Base-by-base conservation (phyloP, 768 basidiomycete genomes). In the Kwoniella mangroviensis region DNA sequence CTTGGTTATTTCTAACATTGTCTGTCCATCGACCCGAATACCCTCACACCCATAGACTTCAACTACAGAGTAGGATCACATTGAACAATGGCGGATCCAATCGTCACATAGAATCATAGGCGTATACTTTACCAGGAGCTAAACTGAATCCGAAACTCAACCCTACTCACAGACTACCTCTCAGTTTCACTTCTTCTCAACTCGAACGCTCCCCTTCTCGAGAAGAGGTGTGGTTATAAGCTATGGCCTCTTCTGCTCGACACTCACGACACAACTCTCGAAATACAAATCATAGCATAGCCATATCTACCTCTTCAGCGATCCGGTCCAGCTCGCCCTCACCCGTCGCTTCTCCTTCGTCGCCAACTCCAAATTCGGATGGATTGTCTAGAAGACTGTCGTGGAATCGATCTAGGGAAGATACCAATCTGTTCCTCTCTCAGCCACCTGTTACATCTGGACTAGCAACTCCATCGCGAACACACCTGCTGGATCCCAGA, bases 291-390 rank as follows among this genome's bases (percentile, higher is more conserved):
- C 28, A 49, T 4, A 72, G 65, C n/a, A 65, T 67, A 41, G 73
- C 70, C 60, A 69, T 71, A 5, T 71, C 71, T 10, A 72, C 69
- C 11, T 75, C 71, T 6, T 57, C 64, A 6, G 64, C 51, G 57
- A 60, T 69, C 12, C 67, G 69, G 11, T 65, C 65, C 12, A 57
- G 64, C 9, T 72, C 70, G 1, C 69, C 78, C 63, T 75, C 74
- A 3, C 74, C 78, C 28, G 66, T 73, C 12, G 72, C 72, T 17
- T 74, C 75, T 24, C 75, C 75, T 19, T 72, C 77, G n/a, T 74
- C 77, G 26, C 67, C 75, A 6, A 58, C 63, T 10, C 59, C 45
- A 1, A 34, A 34, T 34, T 34, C 34, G 34, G 78, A 79, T 19
- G 78, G 78, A 5, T 64, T 79, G 19, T 72, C 72, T 0, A 45